Evolutionary conservation across 164 flowering plant species (phyloP).

Genomic region (Echeveria elegans): DNA sequence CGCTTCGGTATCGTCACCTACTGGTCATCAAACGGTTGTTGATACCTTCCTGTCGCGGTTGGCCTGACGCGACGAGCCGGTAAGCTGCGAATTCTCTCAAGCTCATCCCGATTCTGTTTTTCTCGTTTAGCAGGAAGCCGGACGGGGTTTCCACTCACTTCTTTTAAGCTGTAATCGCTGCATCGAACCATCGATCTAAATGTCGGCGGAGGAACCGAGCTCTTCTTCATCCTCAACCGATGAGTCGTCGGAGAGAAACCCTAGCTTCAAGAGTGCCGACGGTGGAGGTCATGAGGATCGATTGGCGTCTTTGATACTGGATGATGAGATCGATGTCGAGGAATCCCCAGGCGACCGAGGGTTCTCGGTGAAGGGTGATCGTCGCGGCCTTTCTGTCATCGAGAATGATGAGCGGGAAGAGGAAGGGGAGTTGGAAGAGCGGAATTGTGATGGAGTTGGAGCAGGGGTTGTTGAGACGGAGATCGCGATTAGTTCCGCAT

Average conservation of each 20-base stretch:
- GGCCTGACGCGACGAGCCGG: too few species aligned
- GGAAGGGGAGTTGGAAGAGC: background rate
- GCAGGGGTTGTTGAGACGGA: background rate
- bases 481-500: background rate
- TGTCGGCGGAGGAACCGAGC: conserved; percentile 4
- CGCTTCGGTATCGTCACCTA: background rate
- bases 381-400: background rate
- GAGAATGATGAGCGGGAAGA: conserved; percentile 1
- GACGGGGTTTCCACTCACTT: too few species aligned
- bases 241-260: background rate
- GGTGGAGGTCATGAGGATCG: background rate
- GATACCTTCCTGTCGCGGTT: too few species aligned
- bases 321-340: background rate
- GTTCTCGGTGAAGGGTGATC: too few species aligned
- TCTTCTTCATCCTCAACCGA: background rate
- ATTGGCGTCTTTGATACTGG: background rate
- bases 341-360: background rate
- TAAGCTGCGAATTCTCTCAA: too few species aligned
- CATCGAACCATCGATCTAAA: background rate
- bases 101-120: too few species aligned
- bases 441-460: background rate
- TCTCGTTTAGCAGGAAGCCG: too few species aligned
- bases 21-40: conserved; percentile 3
- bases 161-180: background rate
- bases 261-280: background rate